Evolutionary conservation across 805 yeast genomes (phyloP), one percentile per base, ranked within the genome.

Genomic region (Candida insectorum): DNA sequence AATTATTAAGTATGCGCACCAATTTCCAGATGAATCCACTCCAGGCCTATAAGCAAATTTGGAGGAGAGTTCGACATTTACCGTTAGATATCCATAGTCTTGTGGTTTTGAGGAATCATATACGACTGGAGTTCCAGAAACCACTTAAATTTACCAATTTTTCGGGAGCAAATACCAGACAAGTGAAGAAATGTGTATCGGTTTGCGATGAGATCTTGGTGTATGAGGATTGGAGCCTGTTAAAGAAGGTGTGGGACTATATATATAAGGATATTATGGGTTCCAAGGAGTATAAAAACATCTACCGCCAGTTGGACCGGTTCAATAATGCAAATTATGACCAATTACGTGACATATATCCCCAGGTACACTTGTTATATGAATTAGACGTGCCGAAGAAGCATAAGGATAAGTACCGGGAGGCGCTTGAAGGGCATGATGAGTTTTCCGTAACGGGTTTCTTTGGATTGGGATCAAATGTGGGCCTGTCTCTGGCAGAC

Each of bases 281-380:
- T 0, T 22, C 29, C 15, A 15, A 5, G 12, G 33, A 11, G 5
- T 36, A 37, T 18, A 8, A 49, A 6, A 25, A 18, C 12, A 33
- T 19, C n/a, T 16, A 53, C n/a, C 19, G 12, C 6, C 55, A 62
- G 58, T 29, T 50, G 11, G 17, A 27, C 2, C 43, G 43, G 6
- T 56, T 63, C 39, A 28, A 34, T 4, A 37, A 42, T 8, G 33
- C 44, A 21, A 46, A 47, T 16, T 54, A 56, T 31, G 28, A 42
- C 16, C 34, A 48, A 5, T 39, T 63, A 24, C 50, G 53, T 18
- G 24, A 33, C 1, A 24, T 37, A 3, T 65, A 65, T 65, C 71
- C 71, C 5, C 58, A 49, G 30, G 55, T 51, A 4, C 69, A 66
- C 37, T 12, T 42, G 10, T 31, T 45, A 51, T 28, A 51, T 26